Evolutionary conservation across 2,329 filamentous ascomycete species (phyloP).

Genomic region (Fusarium sp.): DNA sequence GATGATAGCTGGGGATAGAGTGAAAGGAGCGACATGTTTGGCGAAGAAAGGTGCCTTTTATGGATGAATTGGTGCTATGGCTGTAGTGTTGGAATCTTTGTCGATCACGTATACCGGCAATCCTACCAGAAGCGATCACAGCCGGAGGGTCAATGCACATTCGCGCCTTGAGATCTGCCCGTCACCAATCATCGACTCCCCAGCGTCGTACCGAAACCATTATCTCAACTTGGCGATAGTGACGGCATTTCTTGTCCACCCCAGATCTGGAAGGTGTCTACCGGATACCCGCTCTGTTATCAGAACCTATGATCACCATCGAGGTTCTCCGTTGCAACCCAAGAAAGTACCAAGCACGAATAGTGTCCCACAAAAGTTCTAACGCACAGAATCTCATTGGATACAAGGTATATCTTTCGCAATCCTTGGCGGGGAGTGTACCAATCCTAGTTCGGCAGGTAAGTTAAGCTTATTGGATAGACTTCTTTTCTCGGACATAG

Average conservation of each 20-base stretch:
- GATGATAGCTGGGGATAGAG: background rate
- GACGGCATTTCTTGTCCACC: conserved; percentile 2
- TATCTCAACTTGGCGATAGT: conserved; percentile 25
- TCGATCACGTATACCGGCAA: background rate
- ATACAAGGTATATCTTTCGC: background rate
- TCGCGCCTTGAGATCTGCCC: background rate
- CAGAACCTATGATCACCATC: background rate
- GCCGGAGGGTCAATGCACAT: background rate
- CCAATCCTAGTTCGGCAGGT: conserved; percentile 19
- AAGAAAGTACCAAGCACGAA: background rate
- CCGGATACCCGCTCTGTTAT: background rate
- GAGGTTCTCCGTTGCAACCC: background rate
- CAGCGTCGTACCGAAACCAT: background rate
- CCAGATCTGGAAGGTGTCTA: conserved; percentile 27
- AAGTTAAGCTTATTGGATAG: conserved; percentile 14
- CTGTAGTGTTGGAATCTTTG: background rate
- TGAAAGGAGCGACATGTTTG: background rate
- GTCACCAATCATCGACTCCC: background rate
- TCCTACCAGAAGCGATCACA: background rate
- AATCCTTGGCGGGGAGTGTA: background rate
- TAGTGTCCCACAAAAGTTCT: conserved; percentile 21
- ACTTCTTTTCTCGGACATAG: background rate
- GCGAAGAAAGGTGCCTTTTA: background rate
- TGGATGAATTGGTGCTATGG: background rate
- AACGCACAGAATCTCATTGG: background rate